These are phyloP conservation scores for Extremus antarcticus DNA, from an alignment of 495 filamentous ascomycete species.

Conservation along the genomic window DNA sequence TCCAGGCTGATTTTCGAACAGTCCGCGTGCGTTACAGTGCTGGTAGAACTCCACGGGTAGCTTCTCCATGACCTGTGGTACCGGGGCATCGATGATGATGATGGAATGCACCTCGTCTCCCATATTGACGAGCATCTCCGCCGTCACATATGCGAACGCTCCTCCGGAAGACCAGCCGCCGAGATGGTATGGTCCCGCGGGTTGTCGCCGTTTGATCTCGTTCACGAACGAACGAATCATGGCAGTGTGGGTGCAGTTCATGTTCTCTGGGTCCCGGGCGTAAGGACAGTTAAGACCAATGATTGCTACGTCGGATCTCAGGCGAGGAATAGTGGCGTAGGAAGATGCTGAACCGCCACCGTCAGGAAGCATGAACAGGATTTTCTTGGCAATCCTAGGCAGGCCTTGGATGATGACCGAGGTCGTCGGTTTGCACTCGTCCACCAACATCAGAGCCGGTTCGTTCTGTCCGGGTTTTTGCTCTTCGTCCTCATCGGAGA, in stretches of 20 bases:
- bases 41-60: conserved; percentile 30
- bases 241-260: conserved; percentile 25
- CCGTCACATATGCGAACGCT: conserved; percentile 34
- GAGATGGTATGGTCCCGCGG: conserved; percentile 55
- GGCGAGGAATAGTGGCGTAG: conserved; percentile 9
- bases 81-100: conserved; percentile 22
- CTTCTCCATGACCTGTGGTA: conserved; percentile 21
- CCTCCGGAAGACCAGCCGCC: conserved; percentile 48
- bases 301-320: conserved; percentile 2
- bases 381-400: too few species aligned
- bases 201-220: conserved; percentile 53
- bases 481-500: too few species aligned
- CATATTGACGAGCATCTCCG: conserved; percentile 27
- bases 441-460: too few species aligned
- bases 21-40: conserved; percentile 19
- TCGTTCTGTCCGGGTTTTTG: too few species aligned
- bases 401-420: too few species aligned
- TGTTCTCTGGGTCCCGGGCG: conserved; percentile 5
- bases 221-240: conserved; percentile 45
- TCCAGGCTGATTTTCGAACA: conserved; percentile 7
- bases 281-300: conserved; percentile 11
- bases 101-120: conserved; percentile 21
- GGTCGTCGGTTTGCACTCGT: too few species aligned
- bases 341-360: conserved; percentile 15
- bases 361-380: too few species aligned